Conservation (phyloP, 768 basidiomycete species). For the Lactifluus pinguis region DNA sequence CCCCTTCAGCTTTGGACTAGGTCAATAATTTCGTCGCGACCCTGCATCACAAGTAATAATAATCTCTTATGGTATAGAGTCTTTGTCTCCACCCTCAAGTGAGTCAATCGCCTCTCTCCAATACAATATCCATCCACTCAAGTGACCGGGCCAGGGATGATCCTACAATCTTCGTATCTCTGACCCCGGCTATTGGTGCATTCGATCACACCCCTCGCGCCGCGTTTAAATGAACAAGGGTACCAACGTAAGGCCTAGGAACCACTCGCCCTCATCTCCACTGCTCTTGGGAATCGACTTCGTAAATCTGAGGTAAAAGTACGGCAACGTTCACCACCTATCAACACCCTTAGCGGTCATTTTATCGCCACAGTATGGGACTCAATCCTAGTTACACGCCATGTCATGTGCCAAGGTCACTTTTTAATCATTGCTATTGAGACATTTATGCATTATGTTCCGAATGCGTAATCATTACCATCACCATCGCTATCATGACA, state of each 20-base stretch:
- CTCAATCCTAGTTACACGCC: not conserved
- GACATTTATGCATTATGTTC: not conserved
- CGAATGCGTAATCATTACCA: not conserved
- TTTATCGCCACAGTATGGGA: not conserved
- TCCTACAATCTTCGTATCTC: not conserved
- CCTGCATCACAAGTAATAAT: not conserved
- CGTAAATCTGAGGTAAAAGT: slow-evolving; percentile 13
- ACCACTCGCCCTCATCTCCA: not conserved
- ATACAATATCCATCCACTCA: not conserved
- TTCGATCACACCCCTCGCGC: slow-evolving; percentile 8
- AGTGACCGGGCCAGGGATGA: not conserved
- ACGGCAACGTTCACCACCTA: slow-evolving; percentile 9
- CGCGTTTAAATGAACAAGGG: slow-evolving; percentile 12
- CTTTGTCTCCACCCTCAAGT: not conserved
- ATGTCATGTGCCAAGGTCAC: not conserved
- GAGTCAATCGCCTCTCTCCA: no score
- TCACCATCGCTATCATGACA: slow-evolving; percentile 7
- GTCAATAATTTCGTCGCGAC: not conserved
- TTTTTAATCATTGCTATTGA: not conserved
- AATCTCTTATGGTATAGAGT: not conserved
- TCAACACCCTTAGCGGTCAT: not conserved
- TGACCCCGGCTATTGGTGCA: slow-evolving; percentile 13
- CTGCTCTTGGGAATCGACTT: not conserved
- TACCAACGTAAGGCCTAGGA: slow-evolving; percentile 16
- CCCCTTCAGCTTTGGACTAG: not conserved